Evolutionary conservation across 495 filamentous ascomycete species (phyloP).

Genomic region (Penicillium argentinense): DNA sequence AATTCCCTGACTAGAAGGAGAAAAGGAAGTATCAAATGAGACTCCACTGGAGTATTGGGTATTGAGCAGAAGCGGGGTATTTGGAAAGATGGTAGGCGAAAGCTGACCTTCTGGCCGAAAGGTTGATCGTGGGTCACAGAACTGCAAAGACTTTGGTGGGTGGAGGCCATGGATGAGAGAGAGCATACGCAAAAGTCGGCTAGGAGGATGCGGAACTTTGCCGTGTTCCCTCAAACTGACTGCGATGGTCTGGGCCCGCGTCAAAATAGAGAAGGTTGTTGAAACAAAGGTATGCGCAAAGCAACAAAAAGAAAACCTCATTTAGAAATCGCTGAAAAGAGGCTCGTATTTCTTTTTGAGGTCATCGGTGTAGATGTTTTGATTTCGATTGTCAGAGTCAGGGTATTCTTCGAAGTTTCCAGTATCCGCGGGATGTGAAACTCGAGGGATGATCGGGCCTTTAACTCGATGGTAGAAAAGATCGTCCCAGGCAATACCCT

Average conservation of each 20-base stretch:
- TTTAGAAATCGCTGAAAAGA: constrained; percentile 76
- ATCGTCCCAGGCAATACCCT: constrained; percentile 80
- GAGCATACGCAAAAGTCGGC: too few species aligned
- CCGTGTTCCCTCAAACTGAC: too few species aligned
- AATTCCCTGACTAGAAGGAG: neutral
- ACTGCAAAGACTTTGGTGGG: too few species aligned
- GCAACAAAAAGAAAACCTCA: neutral
- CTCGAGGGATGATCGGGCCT: constrained; percentile 83
- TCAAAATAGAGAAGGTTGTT: constrained; percentile 8
- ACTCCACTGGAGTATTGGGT: neutral
- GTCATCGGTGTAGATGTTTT: constrained; percentile 67
- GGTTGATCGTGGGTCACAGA: too few species aligned
- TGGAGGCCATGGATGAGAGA: too few species aligned
- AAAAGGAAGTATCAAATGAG: neutral
- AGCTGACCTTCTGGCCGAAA: too few species aligned
- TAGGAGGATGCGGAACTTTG: too few species aligned
- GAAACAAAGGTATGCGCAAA: constrained; percentile 11
- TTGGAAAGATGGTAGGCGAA: neutral
- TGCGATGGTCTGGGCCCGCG: too few species aligned
- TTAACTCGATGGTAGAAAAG: constrained; percentile 66
- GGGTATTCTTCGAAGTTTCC: constrained; percentile 91
- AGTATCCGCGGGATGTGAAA: constrained; percentile 78
- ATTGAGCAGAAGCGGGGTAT: neutral
- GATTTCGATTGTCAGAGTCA: constrained; percentile 53
- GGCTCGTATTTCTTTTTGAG: constrained; percentile 73